These are phyloP conservation scores for Mrakia blollopis DNA, from an alignment of 768 basidiomycete genomes.

Conservation along the genomic window DNA sequence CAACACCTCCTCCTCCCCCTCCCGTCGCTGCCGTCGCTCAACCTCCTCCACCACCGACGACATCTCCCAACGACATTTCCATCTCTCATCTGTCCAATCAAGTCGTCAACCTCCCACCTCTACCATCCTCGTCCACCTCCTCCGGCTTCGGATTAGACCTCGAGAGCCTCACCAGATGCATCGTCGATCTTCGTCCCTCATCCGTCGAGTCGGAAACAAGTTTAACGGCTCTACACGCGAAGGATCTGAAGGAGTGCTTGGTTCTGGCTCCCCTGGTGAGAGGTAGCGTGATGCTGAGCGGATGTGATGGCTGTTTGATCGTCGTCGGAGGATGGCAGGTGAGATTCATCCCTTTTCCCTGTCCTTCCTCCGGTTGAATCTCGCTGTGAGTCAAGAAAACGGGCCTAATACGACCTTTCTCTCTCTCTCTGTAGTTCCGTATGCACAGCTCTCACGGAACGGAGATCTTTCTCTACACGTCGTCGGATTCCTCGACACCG, in stretches of 20 bases:
- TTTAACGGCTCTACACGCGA: conserved; percentile 18
- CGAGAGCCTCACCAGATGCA: conserved; percentile 6
- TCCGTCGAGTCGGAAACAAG: neutral
- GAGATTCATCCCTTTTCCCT: neutral
- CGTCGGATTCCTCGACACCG: neutral
- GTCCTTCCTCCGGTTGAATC: neutral
- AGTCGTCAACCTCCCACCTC: conserved; percentile 9
- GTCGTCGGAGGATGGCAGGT: conserved; percentile 25
- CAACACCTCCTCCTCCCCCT: neutral
- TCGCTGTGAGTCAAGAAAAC: no score
- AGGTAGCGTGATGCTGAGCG: conserved; percentile 10
- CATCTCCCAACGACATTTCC: neutral
- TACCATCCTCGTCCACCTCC: neutral
- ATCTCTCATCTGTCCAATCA: neutral
- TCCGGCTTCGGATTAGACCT: conserved; percentile 21
- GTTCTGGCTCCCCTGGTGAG: neutral
- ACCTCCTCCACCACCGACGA: no score
- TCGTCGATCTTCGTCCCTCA: conserved; percentile 16
- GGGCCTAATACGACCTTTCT: neutral
- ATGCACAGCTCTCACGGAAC: neutral
- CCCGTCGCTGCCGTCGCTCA: neutral
- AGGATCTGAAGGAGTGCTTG: conserved; percentile 6
- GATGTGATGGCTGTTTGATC: neutral
- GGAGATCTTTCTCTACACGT: conserved; percentile 10
- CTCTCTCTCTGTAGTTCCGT: neutral